These are phyloP conservation scores for Fusarium succisae DNA, from an alignment of 2,329 filamentous ascomycete genomes.

Conservation along the genomic window DNA sequence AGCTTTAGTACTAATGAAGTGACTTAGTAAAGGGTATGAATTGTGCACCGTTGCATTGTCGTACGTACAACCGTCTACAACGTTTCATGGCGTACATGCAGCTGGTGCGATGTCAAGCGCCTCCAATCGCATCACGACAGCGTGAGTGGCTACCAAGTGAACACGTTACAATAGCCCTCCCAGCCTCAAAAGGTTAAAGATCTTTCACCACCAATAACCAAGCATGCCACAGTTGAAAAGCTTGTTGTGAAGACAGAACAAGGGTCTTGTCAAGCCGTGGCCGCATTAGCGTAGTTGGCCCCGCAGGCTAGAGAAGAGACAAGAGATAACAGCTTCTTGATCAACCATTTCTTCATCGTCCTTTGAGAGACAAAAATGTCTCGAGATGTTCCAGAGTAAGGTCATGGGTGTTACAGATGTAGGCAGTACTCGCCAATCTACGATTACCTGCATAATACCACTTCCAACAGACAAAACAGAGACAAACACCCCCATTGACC, in stretches of 20 bases:
- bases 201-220: not conserved
- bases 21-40: not conserved
- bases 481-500: not conserved
- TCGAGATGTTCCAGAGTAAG: not conserved
- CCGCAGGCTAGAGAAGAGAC: not conserved
- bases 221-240: not conserved
- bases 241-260: not conserved
- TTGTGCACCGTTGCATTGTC: accelerated
- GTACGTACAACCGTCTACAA: not conserved
- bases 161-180: not conserved
- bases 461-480: not conserved
- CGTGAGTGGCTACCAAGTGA: not conserved
- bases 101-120: not conserved
- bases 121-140: not conserved
- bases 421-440: not conserved
- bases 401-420: accelerated
- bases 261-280: not conserved
- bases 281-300: constrained; percentile 25
- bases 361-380: accelerated
- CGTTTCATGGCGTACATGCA: not conserved
- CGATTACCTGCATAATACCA: not conserved
- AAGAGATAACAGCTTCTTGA: not conserved
- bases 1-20: not conserved
- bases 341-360: not conserved
- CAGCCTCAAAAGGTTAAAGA: not conserved